Base-by-base conservation (phyloP, 2,329 filamentous ascomycete genomes). In the Helminthosporium solani region DNA sequence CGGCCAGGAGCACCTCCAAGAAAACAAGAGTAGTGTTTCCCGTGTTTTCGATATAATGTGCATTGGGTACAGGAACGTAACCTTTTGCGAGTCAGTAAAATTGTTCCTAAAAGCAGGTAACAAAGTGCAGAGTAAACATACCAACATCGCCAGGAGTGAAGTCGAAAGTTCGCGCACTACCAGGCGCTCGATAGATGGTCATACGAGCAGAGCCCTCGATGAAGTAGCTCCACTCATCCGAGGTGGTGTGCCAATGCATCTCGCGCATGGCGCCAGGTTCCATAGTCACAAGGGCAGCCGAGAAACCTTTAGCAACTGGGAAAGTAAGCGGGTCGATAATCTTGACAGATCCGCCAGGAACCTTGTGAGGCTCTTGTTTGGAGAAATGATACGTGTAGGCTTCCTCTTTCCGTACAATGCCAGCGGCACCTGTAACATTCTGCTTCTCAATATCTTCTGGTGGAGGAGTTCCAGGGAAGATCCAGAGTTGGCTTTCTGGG, bases 241-340 rank as follows among this genome's bases (percentile, higher is more conserved):
- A 76, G 1, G 73, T 75, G 1, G 78, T 78, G 67, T 85, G 81
- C 81, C 82, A 85, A 68, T 85, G 82, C 34, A 85, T 69, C 59
- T 85, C 82, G 18, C 82, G 76, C 78, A 85, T 80, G 1, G 81
- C 81, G n/a, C 82, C 82, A 0, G 82, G 81, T 54, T 82, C 71
- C 25, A 84, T 70, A 2, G 76, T 80, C 8, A 84, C 78, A 1
- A 84, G 70, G 0, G 79, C 80, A 0, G 76, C 76, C 3, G 80
- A 78, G 61, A 84, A 82, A 44, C 72, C 74, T 9, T 60, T 63
- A 0, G 82, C 78, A 21, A 82, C 69, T 4, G 82, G 82, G 66
- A 85, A 85, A 1, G 75, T 80, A 0, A 66, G 60, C 0, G 79
- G 74, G 56, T 85, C 82, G 6, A 84, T 61, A 44, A 84, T 78